phyloP scores from a whole-genome alignment of 352 stramenopile genomes.

The Globisporangium barbulae region DNA sequence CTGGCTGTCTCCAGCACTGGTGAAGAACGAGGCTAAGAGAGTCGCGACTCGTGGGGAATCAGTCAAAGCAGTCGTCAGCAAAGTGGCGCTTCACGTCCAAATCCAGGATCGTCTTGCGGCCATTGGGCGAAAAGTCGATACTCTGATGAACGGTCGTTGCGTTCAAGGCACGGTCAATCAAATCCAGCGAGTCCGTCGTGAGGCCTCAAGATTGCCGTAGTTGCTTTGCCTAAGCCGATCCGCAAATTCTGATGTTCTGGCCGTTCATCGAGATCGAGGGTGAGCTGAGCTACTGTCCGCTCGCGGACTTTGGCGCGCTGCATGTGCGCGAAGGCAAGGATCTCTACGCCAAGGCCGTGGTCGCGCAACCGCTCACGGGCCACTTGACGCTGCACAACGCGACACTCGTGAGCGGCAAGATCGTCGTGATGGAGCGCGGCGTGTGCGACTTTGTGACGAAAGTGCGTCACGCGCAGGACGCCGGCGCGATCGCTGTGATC shows the following conservation, averaged over 20 bases:
- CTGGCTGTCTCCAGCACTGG: not conserved
- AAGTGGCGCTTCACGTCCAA: not conserved
- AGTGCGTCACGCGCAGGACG: slow-evolving; percentile 57
- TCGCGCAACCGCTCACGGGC: slow-evolving; percentile 57
- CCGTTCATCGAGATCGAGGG: slow-evolving; percentile 63
- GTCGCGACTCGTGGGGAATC: not conserved
- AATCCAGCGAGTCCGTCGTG: not conserved
- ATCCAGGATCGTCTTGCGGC: not conserved
- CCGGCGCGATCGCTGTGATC: slow-evolving; percentile 62
- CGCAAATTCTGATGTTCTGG: slow-evolving; percentile 49
- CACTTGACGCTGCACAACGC: slow-evolving; percentile 53
- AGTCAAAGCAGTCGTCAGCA: not conserved
- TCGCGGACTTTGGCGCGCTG: slow-evolving; percentile 56
- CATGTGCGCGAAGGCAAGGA: slow-evolving; percentile 42
- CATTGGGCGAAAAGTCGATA: not conserved
- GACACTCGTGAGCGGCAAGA: slow-evolving; percentile 37
- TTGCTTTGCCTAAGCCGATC: too few relatives aligned
- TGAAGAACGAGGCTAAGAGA: not conserved
- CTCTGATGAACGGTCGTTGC: not conserved
- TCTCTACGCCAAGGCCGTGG: slow-evolving; percentile 46
- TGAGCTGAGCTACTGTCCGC: slow-evolving; percentile 56
- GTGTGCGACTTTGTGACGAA: slow-evolving; percentile 82
- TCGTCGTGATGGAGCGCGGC: slow-evolving; percentile 63
- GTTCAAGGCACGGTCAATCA: not conserved
- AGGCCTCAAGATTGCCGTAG: not conserved